Conservation (phyloP, 257 asterid genomes). For the Nicotiana knightiana region DNA sequence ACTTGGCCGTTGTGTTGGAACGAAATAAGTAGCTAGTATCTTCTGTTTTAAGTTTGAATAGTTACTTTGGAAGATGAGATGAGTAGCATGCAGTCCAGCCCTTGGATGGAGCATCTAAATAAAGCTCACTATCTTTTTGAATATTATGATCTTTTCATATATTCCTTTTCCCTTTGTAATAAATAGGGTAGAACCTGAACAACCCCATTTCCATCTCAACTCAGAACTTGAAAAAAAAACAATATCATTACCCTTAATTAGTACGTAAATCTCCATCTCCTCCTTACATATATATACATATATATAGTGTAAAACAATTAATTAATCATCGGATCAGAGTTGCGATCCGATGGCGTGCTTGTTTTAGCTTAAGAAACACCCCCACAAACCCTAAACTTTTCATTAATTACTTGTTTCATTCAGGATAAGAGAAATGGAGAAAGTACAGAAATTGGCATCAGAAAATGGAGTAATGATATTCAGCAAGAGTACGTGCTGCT, state of each 20-base stretch:
- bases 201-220: background rate
- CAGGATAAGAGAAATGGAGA: slow-evolving; percentile 29
- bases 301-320: too few species aligned
- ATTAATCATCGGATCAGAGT: background rate
- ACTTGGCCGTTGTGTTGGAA: slow-evolving; percentile 4
- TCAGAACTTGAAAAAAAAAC: background rate
- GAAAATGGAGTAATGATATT: slow-evolving; percentile 59
- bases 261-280: background rate
- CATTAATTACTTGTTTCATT: background rate
- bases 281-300: background rate
- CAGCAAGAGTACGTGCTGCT: slow-evolving; percentile 66
- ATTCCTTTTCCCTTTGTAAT: background rate
- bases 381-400: too few species aligned
- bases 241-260: background rate
- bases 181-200: background rate
- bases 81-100: background rate
- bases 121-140: background rate
- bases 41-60: background rate
- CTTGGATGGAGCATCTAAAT: background rate
- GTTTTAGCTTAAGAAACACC: background rate
- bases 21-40: background rate
- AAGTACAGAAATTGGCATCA: slow-evolving; percentile 44
- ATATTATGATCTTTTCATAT: background rate
- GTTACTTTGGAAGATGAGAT: background rate
- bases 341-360: background rate